A percentile compares a stretch with the other conserved stretches of the same genome.
Evolutionary conservation across 305 asterid genomes (phyloP).

Genomic region (Euphrasia arctica): DNA sequence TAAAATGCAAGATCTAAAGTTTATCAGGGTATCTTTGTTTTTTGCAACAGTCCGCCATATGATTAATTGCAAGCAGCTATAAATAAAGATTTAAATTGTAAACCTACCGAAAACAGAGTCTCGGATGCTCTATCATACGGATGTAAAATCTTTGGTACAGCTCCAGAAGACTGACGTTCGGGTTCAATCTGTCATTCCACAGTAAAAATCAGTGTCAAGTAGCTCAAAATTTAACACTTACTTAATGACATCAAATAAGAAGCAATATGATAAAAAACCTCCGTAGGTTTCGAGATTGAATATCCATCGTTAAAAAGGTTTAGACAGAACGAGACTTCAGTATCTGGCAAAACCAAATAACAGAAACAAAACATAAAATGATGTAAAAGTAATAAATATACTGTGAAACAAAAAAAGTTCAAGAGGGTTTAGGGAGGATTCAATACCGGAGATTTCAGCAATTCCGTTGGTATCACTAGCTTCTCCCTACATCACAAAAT

Average conservation of each 20-base stretch:
- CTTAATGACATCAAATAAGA: slow-evolving; percentile 23
- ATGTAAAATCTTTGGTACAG: slow-evolving; percentile 68
- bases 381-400: not conserved
- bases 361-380: not conserved
- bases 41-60: not conserved
- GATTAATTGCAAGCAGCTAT: not conserved
- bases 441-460: slow-evolving; percentile 40
- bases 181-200: slow-evolving; percentile 53
- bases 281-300: slow-evolving; percentile 65
- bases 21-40: not conserved
- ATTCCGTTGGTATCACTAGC: slow-evolving; percentile 33
- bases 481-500: slow-evolving; percentile 30
- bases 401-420: slow-evolving; percentile 12
- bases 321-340: slow-evolving; percentile 70
- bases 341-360: slow-evolving; percentile 39
- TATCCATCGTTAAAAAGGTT: slow-evolving; percentile 86
- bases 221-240: slow-evolving; percentile 12
- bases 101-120: slow-evolving; percentile 80
- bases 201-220: slow-evolving; percentile 23
- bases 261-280: slow-evolving; percentile 47
- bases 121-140: slow-evolving; percentile 94
- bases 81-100: slow-evolving; percentile 15
- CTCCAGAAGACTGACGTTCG: slow-evolving; percentile 44
- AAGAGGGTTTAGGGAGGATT: slow-evolving; percentile 11
- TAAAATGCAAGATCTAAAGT: not conserved